Evolutionary conservation across 2,329 filamentous ascomycete species (phyloP).

Genomic region (Aplosporella prunicola): DNA sequence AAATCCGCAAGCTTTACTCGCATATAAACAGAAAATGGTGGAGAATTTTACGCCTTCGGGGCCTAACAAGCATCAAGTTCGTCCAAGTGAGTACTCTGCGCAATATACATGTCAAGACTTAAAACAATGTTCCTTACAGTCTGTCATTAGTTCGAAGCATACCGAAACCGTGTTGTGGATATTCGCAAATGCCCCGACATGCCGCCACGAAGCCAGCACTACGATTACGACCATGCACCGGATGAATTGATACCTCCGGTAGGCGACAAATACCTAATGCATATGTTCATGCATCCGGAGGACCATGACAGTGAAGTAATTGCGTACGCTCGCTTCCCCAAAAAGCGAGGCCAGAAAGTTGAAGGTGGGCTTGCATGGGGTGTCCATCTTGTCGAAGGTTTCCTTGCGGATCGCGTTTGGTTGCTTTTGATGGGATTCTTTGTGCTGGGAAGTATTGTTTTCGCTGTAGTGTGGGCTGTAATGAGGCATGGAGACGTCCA

Average conservation of each 20-base stretch:
- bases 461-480: conserved; percentile 25
- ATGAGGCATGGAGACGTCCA: conserved; percentile 25
- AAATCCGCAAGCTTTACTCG: conserved; percentile 26
- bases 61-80: conserved; percentile 29
- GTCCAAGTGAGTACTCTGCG: conserved; percentile 20
- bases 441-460: conserved; percentile 24
- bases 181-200: conserved; percentile 29
- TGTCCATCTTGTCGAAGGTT: conserved; percentile 31
- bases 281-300: conserved; percentile 30
- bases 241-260: conserved; percentile 31
- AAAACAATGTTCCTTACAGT: not conserved
- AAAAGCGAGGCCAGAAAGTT: conserved; percentile 22
- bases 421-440: conserved; percentile 20
- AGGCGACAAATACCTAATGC: conserved; percentile 28
- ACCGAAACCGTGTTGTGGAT: conserved; percentile 32
- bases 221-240: conserved; percentile 28
- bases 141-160: conserved; percentile 31
- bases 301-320: conserved; percentile 31
- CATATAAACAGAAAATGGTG: conserved; percentile 25
- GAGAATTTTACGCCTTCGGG: conserved; percentile 24
- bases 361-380: conserved; percentile 31
- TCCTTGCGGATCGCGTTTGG: conserved; percentile 29
- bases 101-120: not conserved
- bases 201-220: conserved; percentile 20
- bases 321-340: conserved; percentile 26